Evolutionary conservation across 1,139 yeast species (phyloP), one percentile per base, ranked within the genome.

Genomic region (Pichia sp.): DNA sequence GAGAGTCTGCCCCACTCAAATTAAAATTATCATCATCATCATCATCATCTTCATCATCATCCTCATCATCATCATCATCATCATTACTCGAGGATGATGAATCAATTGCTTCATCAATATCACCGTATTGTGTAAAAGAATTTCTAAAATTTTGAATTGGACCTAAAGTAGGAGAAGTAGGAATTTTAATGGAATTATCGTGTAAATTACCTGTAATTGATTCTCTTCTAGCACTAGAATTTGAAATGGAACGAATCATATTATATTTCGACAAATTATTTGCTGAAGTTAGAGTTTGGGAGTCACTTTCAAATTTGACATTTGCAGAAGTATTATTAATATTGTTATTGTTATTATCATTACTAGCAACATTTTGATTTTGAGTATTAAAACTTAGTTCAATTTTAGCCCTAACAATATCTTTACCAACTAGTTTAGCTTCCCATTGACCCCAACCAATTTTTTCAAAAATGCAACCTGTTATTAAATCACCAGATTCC

Each of bases 381-480:
- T 18, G 38, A 34, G 30, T 48, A 14, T 36, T 44, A 3, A 31
- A 33, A 16, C 51, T 49, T 44, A 44, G 47, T 48, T 53, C 54
- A 45, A 71, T 67, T 62, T 73, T 67, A 60, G 70, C 68, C 56
- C 69, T 67, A 41, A 71, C 73, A 57, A 68, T 57, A 27, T 63
- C 68, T 18, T 49, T 53, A 7, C 60, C 48, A 9, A 62, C 80
- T 48, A 75, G 71, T 55, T 83, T 76, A 9, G 91, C 95, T 30
- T 91, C 89, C 98, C 98, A 91, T 65, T 93, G 95, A 54, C 98
- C 98, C 98, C 98, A 91, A 29, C 97, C 97, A 43, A 90, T 90
- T 71, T 91, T 91, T 63, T 89, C 96, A 71, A 91, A 91, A 22
- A 86, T 80, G 42, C 83, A 82, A 53, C 76, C 74, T 53, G 84